These are phyloP conservation scores for Lonicera japonica DNA, from an alignment of 129 eudicot species.

Conservation along the genomic window DNA sequence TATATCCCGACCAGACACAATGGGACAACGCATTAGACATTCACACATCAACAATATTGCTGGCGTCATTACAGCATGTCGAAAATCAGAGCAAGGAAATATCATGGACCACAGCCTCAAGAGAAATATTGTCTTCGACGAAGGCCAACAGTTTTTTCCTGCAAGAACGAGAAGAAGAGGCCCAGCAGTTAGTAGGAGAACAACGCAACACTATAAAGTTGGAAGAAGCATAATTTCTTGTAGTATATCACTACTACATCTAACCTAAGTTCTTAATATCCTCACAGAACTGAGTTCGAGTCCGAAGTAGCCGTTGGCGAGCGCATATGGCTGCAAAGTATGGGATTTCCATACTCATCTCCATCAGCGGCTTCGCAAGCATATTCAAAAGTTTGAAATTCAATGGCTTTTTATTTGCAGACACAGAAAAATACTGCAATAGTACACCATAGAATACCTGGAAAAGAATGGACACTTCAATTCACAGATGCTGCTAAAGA, in stretches of 20 bases:
- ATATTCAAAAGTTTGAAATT: conserved; percentile 65
- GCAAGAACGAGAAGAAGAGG: conserved; percentile 14
- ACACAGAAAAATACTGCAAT: conserved; percentile 85
- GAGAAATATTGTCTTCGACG: conserved; percentile 70
- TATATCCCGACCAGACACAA: conserved; percentile 70
- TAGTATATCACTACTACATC: no score
- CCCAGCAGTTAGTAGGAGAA: not conserved
- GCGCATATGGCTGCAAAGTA: conserved; percentile 97
- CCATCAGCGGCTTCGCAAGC: conserved; percentile 92
- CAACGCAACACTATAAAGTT: not conserved
- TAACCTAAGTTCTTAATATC: conserved; percentile 72
- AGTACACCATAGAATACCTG: conserved; percentile 92
- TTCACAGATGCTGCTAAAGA: not conserved
- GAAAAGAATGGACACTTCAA: conserved; percentile 5
- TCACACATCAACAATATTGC: conserved; percentile 82
- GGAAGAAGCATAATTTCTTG: not conserved
- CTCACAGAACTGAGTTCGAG: conserved; percentile 62
- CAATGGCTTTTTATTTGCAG: conserved; percentile 71
- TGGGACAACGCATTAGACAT: conserved; percentile 88
- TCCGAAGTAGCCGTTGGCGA: conserved; percentile 64
- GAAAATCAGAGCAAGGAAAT: conserved; percentile 98
- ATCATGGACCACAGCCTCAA: conserved; percentile 96
- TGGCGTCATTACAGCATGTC: conserved; percentile 94
- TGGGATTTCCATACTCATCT: conserved; percentile 87
- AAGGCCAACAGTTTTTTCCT: conserved; percentile 94